Evolutionary conservation across 169 alveolate genomes (phyloP).

Genomic region (Plasmodium falciparum): DNA sequence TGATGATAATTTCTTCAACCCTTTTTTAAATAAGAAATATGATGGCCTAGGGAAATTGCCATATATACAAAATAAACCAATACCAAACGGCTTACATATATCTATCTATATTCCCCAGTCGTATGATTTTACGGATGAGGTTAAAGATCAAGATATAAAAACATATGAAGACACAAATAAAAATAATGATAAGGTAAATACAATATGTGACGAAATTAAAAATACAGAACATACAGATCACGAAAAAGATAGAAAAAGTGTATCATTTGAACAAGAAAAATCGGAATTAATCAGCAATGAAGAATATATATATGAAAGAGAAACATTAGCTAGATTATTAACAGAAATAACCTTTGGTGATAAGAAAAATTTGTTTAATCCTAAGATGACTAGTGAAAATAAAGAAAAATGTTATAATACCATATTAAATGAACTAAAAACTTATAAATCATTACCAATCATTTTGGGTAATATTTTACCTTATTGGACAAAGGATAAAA

Average conservation of each 20-base stretch:
- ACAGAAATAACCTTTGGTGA: constrained; percentile 69
- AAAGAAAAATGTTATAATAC: constrained; percentile 57
- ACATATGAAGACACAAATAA: not conserved
- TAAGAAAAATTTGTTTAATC: constrained; percentile 14
- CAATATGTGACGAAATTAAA: not conserved
- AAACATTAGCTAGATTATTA: constrained; percentile 58
- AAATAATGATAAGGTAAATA: not conserved
- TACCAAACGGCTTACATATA: constrained; percentile 64
- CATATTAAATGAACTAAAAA: constrained; percentile 66
- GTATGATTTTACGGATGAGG: constrained; percentile 20
- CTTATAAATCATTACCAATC: constrained; percentile 52
- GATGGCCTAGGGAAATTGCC: constrained; percentile 73
- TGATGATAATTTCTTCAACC: constrained; percentile 50
- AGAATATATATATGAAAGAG: constrained; percentile 45
- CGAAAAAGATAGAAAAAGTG: not conserved
- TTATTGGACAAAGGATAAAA: constrained; percentile 45
- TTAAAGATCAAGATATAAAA: not conserved
- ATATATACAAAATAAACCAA: constrained; percentile 68
- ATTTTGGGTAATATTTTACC: constrained; percentile 74
- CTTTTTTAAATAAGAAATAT: constrained; percentile 62
- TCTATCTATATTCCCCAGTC: constrained; percentile 48
- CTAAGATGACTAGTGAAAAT: constrained; percentile 37
- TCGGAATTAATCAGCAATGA: not conserved
- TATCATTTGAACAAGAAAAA: not conserved
- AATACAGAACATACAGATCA: not conserved